These are phyloP conservation scores for Claviceps lovelessii DNA, from an alignment of 2,329 filamentous ascomycete species.

Conservation along the genomic window DNA sequence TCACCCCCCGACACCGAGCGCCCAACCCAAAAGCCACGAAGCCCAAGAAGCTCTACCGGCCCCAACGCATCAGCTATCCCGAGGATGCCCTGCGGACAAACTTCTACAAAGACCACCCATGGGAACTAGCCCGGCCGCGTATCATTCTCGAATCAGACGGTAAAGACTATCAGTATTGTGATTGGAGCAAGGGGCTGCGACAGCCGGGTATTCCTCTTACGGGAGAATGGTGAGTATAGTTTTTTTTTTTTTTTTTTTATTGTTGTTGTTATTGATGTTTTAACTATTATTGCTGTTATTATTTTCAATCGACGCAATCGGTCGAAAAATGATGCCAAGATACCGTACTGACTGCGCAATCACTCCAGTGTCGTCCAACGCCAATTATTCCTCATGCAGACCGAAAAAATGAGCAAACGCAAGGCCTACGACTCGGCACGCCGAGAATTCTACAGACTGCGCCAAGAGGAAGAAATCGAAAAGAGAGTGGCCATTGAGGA, in stretches of 20 bases:
- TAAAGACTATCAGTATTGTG: slow-evolving; percentile 57
- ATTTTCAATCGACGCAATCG: too few relatives aligned
- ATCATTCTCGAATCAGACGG: slow-evolving; percentile 77
- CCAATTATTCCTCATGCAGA: slow-evolving; percentile 71
- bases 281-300: too few relatives aligned
- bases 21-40: slow-evolving; percentile 30
- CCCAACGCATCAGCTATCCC: slow-evolving; percentile 61
- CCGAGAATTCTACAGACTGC: slow-evolving; percentile 76
- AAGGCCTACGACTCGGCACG: slow-evolving; percentile 76
- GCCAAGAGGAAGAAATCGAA: slow-evolving; percentile 71
- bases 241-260: not conserved
- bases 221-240: slow-evolving; percentile 58
- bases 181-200: slow-evolving; percentile 64
- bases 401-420: slow-evolving; percentile 42
- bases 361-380: slow-evolving; percentile 69
- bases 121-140: slow-evolving; percentile 84
- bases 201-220: slow-evolving; percentile 65
- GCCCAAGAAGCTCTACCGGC: slow-evolving; percentile 65
- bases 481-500: slow-evolving; percentile 76
- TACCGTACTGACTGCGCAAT: too few relatives aligned
- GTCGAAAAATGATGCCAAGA: too few relatives aligned
- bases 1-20: slow-evolving; percentile 32
- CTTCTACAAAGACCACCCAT: slow-evolving; percentile 91
- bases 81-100: slow-evolving; percentile 68
- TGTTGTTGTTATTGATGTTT: not conserved